A percentile compares a stretch with the other conserved stretches of the same genome.
These are phyloP conservation scores for Penicillium freii DNA, from an alignment of 2,329 filamentous ascomycete genomes.

Conservation along the genomic window DNA sequence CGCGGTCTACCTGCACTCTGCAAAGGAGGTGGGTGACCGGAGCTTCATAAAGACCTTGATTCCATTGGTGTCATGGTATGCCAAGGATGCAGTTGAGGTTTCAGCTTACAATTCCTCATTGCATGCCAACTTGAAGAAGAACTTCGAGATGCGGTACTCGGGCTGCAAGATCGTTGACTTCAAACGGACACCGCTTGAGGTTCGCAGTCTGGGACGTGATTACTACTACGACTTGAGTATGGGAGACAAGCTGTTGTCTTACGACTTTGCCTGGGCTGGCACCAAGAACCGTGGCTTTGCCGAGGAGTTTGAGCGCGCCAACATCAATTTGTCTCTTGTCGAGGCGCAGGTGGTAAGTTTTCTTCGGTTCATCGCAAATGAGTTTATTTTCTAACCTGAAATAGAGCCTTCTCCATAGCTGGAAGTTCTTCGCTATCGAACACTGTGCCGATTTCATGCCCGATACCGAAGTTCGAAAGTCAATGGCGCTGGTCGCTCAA, in stretches of 20 bases:
- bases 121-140: constrained; percentile 79
- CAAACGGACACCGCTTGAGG: constrained; percentile 69
- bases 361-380: neutral
- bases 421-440: constrained; percentile 84
- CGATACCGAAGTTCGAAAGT: constrained; percentile 59
- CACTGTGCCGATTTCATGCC: constrained; percentile 64
- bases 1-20: constrained; percentile 84
- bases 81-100: constrained; percentile 74
- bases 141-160: constrained; percentile 75
- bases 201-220: constrained; percentile 65
- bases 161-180: constrained; percentile 73
- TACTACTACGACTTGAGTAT: constrained; percentile 83
- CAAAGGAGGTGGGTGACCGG: constrained; percentile 70
- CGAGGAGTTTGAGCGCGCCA: constrained; percentile 80
- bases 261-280: constrained; percentile 75
- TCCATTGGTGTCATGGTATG: constrained; percentile 73
- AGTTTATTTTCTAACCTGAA: constrained; percentile 27
- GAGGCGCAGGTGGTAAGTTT: constrained; percentile 78
- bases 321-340: constrained; percentile 85
- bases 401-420: constrained; percentile 77
- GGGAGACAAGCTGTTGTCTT: constrained; percentile 71
- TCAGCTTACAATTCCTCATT: constrained; percentile 82
- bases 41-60: constrained; percentile 69
- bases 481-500: constrained; percentile 71
- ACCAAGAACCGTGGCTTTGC: constrained; percentile 68